phyloP scores from a whole-genome alignment of 345 rosid species.

The Moringa oleifera region DNA sequence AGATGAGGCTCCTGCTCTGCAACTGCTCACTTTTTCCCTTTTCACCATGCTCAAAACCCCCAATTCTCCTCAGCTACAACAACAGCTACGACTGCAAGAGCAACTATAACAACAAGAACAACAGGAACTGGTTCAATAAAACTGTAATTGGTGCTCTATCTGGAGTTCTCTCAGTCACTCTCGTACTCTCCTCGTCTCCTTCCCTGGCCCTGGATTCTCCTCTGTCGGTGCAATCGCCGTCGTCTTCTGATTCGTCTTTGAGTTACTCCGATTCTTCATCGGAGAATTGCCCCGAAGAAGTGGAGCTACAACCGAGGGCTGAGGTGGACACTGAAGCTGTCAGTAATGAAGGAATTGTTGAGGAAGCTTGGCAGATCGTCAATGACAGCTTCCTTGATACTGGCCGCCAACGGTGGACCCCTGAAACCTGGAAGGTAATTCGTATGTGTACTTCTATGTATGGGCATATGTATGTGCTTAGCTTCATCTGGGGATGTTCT shows the following conservation, averaged over 20 bases:
- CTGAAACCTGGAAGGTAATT: constrained; percentile 64
- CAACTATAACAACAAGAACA: not conserved
- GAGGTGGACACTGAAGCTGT: constrained; percentile 33
- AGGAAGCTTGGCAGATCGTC: constrained; percentile 94
- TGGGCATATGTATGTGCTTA: not conserved
- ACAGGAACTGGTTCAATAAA: constrained; percentile 27
- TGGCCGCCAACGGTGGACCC: constrained; percentile 56
- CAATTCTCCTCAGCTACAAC: not conserved
- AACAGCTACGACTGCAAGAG: too few species aligned
- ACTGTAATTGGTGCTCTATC: constrained; percentile 32
- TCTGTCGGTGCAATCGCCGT: constrained; percentile 8
- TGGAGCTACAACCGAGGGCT: constrained; percentile 22
- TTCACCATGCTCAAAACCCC: constrained; percentile 13
- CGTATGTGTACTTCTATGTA: not conserved
- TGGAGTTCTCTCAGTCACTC: constrained; percentile 58
- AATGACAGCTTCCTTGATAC: constrained; percentile 61
- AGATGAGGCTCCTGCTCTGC: constrained; percentile 51
- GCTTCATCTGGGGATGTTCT: not conserved
- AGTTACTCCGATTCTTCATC: constrained; percentile 19
- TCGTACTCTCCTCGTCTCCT: constrained; percentile 50
- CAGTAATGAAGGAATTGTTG: constrained; percentile 61
- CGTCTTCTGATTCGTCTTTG: constrained; percentile 19
- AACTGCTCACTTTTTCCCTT: constrained; percentile 24
- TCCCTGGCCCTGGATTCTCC: constrained; percentile 37
- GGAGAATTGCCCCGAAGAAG: constrained; percentile 51